Base-by-base conservation (phyloP, 106 monocot genomes). In the Alisma plantagoaquatica region DNA sequence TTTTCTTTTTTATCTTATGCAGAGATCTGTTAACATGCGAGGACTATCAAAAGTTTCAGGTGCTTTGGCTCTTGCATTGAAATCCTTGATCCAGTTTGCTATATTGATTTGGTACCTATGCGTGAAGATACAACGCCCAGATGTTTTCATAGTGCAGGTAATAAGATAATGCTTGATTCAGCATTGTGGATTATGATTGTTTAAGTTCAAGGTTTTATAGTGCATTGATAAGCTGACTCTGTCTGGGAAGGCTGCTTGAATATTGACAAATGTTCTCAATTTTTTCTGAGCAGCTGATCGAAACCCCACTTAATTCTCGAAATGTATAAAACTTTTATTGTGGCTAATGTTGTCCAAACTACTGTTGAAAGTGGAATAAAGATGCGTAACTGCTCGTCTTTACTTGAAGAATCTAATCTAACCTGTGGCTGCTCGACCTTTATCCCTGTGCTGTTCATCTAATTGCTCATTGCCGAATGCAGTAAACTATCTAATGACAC, bases 41-140 rank as follows among this genome's bases (percentile, higher is more conserved):
- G 71, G 68, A 42, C 49, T 94, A 28, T 80, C 83, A 28, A 87
- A 77, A 59, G 58, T 94, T 63, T 94, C 87, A 24, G 66, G 57
- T 55, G 57, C 66, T 4, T 27, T 94, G 66, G 80, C 83, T 12
- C 80, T 94, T 51, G 38, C 87, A 64, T 18, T 87, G 23, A 94
- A 94, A 75, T 83, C 93, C 23, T 56, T 58, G 30, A 42, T 62
- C 31, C 87, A 94, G 57, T 94, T 94, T 64, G 29, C 73, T 43
- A 69, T 94, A 44, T 73, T 94, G 64, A 53, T 94, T 54, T 83
- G 79, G 79, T 84, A 73, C 59, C 87, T 94, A 55, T 87, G 92
- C 57, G 57, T 67, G 33, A 87, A 77, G 61, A 87, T 94, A 70
- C 87, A 83, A 61, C 83, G 77, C 26, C 87, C 93, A 62, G 87